Percentiles rank a stretch among this genome's conserved stretches.
phyloP scores from a whole-genome alignment of 2,329 filamentous ascomycete species.

The Fusarium longipes region DNA sequence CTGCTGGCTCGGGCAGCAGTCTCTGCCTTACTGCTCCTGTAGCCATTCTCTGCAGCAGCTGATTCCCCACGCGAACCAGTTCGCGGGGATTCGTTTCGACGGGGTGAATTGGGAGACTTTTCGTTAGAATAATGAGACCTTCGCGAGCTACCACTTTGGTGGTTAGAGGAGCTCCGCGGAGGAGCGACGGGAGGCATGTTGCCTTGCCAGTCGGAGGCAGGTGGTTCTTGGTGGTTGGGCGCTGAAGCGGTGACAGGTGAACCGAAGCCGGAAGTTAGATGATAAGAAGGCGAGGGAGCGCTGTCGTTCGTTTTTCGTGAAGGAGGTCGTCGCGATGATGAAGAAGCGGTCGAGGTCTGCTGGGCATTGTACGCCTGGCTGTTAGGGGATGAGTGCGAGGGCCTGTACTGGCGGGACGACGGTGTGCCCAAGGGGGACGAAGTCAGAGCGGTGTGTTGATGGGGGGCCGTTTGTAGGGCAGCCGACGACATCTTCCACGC shows the following conservation, averaged over 20 bases:
- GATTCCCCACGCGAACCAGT: slow-evolving; percentile 50
- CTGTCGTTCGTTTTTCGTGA: slow-evolving; percentile 65
- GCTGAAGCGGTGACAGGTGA: slow-evolving; percentile 59
- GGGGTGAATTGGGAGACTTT: slow-evolving; percentile 57
- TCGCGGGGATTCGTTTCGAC: slow-evolving; percentile 54
- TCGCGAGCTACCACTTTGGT: slow-evolving; percentile 57
- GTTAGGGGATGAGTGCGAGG: slow-evolving; percentile 63
- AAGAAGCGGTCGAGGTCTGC: slow-evolving; percentile 60
- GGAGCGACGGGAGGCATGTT: slow-evolving; percentile 78
- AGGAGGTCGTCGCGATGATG: slow-evolving; percentile 64
- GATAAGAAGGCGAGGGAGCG: slow-evolving; percentile 52
- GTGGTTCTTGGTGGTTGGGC: slow-evolving; percentile 56
- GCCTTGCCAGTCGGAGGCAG: slow-evolving; percentile 64
- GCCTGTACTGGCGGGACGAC: slow-evolving; percentile 63
- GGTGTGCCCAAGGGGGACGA: slow-evolving; percentile 63
- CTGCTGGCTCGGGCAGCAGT: slow-evolving; percentile 54
- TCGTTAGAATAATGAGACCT: slow-evolving; percentile 60
- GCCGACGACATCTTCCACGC: slow-evolving; percentile 61
- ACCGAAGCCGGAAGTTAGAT: slow-evolving; percentile 59
- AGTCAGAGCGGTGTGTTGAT: slow-evolving; percentile 63
- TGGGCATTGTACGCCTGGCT: slow-evolving; percentile 69
- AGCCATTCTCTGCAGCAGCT: slow-evolving; percentile 46
- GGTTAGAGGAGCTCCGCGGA: slow-evolving; percentile 82
- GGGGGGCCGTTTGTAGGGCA: slow-evolving; percentile 69
- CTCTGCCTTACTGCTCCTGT: slow-evolving; percentile 53